Percentiles rank a stretch among this genome's conserved stretches.
phyloP scores from a whole-genome alignment of 495 filamentous ascomycete species.

The Penicillium herquei region DNA sequence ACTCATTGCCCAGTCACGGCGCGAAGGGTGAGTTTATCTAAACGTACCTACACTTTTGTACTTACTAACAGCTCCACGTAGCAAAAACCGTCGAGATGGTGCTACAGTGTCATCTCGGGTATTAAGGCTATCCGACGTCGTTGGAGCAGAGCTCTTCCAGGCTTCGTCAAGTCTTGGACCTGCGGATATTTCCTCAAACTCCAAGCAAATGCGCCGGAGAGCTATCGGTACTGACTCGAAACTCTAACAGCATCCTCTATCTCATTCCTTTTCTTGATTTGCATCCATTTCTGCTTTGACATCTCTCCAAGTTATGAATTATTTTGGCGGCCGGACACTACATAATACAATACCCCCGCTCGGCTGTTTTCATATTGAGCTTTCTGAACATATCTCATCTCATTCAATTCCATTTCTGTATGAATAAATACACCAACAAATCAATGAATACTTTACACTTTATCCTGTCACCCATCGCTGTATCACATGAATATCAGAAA shows the following conservation, averaged over 20 bases:
- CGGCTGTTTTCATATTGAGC: not conserved
- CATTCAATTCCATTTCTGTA: not conserved
- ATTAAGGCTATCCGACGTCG: slow-evolving; percentile 64
- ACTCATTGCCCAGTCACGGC: slow-evolving; percentile 72
- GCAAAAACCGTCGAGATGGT: slow-evolving; percentile 88
- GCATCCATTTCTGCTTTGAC: not conserved
- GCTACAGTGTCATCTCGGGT: slow-evolving; percentile 86
- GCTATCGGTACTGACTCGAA: slow-evolving; percentile 36
- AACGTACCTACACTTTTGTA: not conserved
- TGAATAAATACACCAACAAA: too few relatives aligned
- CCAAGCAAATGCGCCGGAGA: slow-evolving; percentile 38
- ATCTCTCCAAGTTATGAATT: not conserved
- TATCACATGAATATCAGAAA: too few relatives aligned
- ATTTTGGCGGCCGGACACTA: not conserved
- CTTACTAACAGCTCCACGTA: slow-evolving; percentile 15
- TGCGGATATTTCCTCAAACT: slow-evolving; percentile 34
- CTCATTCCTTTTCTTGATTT: not conserved
- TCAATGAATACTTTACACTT: too few relatives aligned
- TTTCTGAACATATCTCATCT: not conserved
- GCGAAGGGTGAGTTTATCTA: slow-evolving; percentile 65
- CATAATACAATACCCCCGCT: slow-evolving; percentile 4
- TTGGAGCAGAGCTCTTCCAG: slow-evolving; percentile 55
- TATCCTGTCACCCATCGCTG: too few relatives aligned
- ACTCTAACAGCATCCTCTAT: slow-evolving; percentile 19
- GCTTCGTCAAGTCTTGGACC: too few relatives aligned